Percentiles rank a stretch among this genome's conserved stretches.
phyloP scores from a whole-genome alignment of 2,329 filamentous ascomycete genomes.

The Fusarium tanahbumbuense region DNA sequence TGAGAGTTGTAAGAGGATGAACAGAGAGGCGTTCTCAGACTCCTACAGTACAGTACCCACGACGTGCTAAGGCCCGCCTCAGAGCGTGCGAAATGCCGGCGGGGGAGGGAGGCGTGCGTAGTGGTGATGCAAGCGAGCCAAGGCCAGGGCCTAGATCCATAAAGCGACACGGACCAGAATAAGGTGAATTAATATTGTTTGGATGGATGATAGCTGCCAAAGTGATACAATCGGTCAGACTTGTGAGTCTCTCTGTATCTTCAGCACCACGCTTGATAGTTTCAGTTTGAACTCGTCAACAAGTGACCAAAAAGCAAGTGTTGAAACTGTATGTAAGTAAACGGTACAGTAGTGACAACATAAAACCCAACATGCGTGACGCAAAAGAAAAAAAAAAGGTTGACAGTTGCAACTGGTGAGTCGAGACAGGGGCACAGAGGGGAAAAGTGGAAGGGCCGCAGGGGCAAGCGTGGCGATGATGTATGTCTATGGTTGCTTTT shows the following conservation, averaged over 20 bases:
- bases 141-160: constrained; percentile 48
- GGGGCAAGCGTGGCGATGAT: constrained; percentile 50
- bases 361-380: constrained; percentile 26
- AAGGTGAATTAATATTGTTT: constrained; percentile 19
- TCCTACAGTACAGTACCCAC: constrained; percentile 34
- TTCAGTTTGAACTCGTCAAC: constrained; percentile 10
- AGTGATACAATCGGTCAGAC: constrained; percentile 18
- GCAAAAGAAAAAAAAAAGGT: constrained; percentile 32
- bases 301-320: constrained; percentile 23
- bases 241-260: constrained; percentile 3
- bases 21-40: constrained; percentile 42
- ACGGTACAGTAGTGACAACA: constrained; percentile 8
- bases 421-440: constrained; percentile 43
- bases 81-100: constrained; percentile 46
- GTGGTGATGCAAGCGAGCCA: constrained; percentile 49
- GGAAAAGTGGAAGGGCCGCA: constrained; percentile 45
- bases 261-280: constrained; percentile 14
- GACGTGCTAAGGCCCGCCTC: constrained; percentile 35
- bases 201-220: constrained; percentile 23
- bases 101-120: constrained; percentile 45
- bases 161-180: constrained; percentile 39
- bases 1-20: constrained; percentile 41
- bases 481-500: constrained; percentile 50
- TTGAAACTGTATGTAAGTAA: constrained; percentile 15
- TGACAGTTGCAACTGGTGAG: constrained; percentile 34